phyloP scores from a whole-genome alignment of 2,329 filamentous ascomycete genomes.

The Elsinoe ampelina region DNA sequence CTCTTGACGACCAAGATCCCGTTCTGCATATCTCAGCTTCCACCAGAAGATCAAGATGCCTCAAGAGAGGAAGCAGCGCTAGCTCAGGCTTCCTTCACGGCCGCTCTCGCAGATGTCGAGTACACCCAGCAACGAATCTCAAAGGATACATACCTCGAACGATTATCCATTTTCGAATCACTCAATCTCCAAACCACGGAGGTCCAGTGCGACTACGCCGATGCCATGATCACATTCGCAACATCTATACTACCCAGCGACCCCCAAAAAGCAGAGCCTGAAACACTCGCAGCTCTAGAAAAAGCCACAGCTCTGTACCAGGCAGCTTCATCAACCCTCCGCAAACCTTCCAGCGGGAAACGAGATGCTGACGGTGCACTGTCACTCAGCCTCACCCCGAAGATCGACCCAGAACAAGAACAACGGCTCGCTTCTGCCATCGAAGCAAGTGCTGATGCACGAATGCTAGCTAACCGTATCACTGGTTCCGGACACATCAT shows the following conservation, averaged over 20 bases:
- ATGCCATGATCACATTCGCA: constrained; percentile 47
- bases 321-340: neutral
- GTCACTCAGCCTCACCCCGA: neutral
- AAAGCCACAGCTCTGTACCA: neutral
- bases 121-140: constrained; percentile 45
- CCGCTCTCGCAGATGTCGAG: constrained; percentile 47
- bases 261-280: neutral
- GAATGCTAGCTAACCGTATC: neutral
- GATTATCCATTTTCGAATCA: constrained; percentile 28
- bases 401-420: neutral
- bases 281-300: neutral
- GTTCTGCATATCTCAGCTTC: constrained; percentile 37
- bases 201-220: constrained; percentile 46
- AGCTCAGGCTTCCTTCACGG: constrained; percentile 47
- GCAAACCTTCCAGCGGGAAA: neutral
- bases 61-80: constrained; percentile 31
- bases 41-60: constrained; percentile 18
- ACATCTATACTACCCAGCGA: neutral
- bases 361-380: constrained; percentile 1
- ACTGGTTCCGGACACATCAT: neutral
- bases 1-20: constrained; percentile 47
- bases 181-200: constrained; percentile 35
- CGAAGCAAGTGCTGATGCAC: neutral
- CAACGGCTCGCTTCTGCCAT: neutral
- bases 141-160: constrained; percentile 43